These are phyloP conservation scores for Erysimum cheiri DNA, from an alignment of 441 rosid species.

Conservation along the genomic window DNA sequence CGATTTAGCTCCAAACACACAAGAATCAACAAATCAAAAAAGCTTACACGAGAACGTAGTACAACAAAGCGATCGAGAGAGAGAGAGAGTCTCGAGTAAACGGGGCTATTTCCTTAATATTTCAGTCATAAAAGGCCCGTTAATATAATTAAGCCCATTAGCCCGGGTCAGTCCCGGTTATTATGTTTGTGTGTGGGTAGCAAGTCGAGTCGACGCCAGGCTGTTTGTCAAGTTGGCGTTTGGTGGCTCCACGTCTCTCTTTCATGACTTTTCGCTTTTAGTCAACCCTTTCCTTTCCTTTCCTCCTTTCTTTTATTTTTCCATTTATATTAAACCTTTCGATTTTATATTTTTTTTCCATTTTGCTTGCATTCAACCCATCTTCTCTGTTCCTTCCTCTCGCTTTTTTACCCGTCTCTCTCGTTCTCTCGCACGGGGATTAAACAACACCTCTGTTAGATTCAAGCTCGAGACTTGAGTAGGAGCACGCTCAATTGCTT, in stretches of 20 bases:
- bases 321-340: not conserved
- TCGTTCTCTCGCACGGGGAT: conserved; percentile 32
- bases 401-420: conserved; percentile 28
- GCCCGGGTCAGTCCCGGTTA: not conserved
- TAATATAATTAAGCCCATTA: conserved; percentile 15
- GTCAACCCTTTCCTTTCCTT: conserved; percentile 51
- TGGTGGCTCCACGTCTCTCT: conserved; percentile 48
- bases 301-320: conserved; percentile 1
- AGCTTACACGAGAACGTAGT: conserved; percentile 8
- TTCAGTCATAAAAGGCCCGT: not conserved
- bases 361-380: conserved; percentile 16
- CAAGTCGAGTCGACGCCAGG: conserved; percentile 33
- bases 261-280: conserved; percentile 42
- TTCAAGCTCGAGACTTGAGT: conserved; percentile 12
- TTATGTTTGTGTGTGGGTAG: conserved; percentile 10
- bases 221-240: conserved; percentile 45
- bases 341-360: not conserved
- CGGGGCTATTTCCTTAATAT: conserved; percentile 17
- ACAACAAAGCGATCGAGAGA: conserved; percentile 15
- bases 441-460: not conserved
- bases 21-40: conserved; percentile 20
- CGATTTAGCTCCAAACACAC: conserved; percentile 18
- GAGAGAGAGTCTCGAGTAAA: not conserved
- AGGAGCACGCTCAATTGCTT: conserved; percentile 5
- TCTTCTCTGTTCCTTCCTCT: conserved; percentile 27